phyloP scores from a whole-genome alignment of 495 filamentous ascomycete species.

The Annulohypoxylon moriforme region DNA sequence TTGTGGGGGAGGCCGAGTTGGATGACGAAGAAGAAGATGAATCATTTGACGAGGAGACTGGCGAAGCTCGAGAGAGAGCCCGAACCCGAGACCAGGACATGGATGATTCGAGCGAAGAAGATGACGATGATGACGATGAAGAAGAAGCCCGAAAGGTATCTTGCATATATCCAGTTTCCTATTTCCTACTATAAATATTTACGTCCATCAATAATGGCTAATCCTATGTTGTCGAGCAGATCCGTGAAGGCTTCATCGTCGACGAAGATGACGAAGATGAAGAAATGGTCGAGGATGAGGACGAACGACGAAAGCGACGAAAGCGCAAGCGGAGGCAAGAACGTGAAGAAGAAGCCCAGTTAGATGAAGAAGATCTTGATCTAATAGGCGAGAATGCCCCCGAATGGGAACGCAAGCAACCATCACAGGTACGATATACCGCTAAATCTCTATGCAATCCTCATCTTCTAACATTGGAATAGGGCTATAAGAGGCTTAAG shows the following conservation, averaged over 20 bases:
- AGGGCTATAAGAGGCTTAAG: constrained; percentile 95
- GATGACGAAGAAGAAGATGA: constrained; percentile 93
- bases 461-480: constrained; percentile 43
- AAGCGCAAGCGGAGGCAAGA: constrained; percentile 78
- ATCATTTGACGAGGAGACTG: constrained; percentile 84
- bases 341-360: constrained; percentile 85
- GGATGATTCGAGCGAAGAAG: constrained; percentile 95
- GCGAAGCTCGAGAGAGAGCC: constrained; percentile 62
- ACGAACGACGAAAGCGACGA: constrained; percentile 68
- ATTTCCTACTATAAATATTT: not conserved
- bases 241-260: constrained; percentile 95
- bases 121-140: constrained; percentile 94
- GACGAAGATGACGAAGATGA: constrained; percentile 86
- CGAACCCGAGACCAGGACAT: constrained; percentile 63
- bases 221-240: constrained; percentile 57
- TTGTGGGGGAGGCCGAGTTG: constrained; percentile 85
- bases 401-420: constrained; percentile 70
- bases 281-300: constrained; percentile 71
- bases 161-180: not conserved
- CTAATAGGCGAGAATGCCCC: constrained; percentile 85
- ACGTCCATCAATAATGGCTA: not conserved
- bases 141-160: constrained; percentile 71
- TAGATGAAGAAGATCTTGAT: constrained; percentile 97
- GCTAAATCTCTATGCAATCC: not conserved
- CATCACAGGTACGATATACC: constrained; percentile 65